Evolutionary conservation across 257 asterid genomes (phyloP).

Genomic region (Anisodus acutangulus): DNA sequence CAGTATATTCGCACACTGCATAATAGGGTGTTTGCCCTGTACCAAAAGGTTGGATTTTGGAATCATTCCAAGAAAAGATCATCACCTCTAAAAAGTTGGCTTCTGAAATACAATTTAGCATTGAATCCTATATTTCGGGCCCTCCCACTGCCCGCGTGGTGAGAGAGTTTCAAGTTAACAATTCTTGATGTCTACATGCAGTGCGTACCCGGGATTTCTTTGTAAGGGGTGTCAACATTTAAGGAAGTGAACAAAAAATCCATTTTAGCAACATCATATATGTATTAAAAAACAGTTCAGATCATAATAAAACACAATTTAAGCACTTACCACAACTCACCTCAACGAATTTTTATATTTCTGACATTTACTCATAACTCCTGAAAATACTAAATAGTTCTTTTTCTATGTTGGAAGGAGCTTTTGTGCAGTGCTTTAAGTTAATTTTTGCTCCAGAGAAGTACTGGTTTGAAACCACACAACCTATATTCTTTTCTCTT

Average conservation of each 20-base stretch:
- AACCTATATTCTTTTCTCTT: neutral
- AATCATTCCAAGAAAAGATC: neutral
- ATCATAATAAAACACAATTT: neutral
- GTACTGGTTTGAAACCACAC: neutral
- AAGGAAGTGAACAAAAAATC: neutral
- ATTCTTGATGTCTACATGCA: neutral
- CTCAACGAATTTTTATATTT: neutral
- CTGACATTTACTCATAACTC: neutral
- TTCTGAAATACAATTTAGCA: neutral
- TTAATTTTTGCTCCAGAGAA: neutral
- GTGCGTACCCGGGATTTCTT: no score
- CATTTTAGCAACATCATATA: neutral
- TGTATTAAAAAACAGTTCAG: neutral
- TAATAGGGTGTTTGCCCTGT: neutral
- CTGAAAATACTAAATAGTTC: neutral
- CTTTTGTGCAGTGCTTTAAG: neutral
- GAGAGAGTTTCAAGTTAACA: neutral
- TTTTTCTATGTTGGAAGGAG: neutral
- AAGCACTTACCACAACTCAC: neutral
- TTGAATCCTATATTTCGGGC: neutral
- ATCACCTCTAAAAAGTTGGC: neutral
- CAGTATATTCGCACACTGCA: neutral
- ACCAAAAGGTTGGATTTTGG: neutral
- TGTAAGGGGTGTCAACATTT: no score
- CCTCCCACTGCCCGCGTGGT: neutral